phyloP scores from a whole-genome alignment of 148 eudicot genomes.

The Rhododendron williamsianum region DNA sequence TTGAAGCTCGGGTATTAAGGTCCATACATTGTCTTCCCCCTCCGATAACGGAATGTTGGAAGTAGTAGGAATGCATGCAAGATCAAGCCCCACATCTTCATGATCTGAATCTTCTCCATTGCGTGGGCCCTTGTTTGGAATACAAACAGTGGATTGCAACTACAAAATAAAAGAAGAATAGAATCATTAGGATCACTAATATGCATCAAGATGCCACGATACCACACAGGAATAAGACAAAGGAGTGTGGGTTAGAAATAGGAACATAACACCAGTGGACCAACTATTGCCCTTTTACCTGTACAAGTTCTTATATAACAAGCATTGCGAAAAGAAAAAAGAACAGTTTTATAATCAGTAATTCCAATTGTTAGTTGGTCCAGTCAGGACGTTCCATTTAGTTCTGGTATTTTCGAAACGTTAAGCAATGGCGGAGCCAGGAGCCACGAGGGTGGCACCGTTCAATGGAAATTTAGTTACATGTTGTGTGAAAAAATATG shows the following conservation, averaged over 20 bases:
- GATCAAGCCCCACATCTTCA: slow-evolving; percentile 43
- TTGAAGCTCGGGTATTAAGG: slow-evolving; percentile 66
- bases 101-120: slow-evolving; percentile 53
- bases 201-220: background rate
- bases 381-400: background rate
- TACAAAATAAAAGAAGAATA: slow-evolving; percentile 19
- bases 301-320: background rate
- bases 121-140: slow-evolving; percentile 35
- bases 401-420: background rate
- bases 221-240: background rate
- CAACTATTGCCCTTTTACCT: background rate
- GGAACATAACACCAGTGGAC: background rate
- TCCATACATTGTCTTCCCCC: slow-evolving; percentile 75
- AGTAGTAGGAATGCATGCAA: slow-evolving; percentile 47
- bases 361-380: background rate
- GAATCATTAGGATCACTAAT: background rate
- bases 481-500: no score
- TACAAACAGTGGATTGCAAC: slow-evolving; percentile 39
- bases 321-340: background rate
- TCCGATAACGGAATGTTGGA: slow-evolving; percentile 40
- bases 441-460: no score
- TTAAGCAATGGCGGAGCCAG: background rate
- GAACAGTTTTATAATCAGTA: background rate
- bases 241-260: background rate
- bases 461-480: no score